These are phyloP conservation scores for Colletotrichum truncatum DNA, from an alignment of 2,329 filamentous ascomycete genomes.

Conservation along the genomic window DNA sequence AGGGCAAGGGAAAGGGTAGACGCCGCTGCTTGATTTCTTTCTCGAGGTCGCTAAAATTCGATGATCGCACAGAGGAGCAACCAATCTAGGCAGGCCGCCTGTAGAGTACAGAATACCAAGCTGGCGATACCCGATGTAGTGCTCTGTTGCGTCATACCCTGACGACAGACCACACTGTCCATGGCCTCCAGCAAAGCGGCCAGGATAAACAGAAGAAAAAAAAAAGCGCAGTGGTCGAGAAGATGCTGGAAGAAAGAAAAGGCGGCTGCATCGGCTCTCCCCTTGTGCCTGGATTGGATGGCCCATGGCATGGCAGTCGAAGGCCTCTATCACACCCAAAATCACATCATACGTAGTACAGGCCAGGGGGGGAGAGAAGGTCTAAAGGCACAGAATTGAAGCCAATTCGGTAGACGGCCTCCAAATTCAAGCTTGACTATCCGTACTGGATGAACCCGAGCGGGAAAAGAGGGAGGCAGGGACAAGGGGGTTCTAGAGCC, in stretches of 20 bases:
- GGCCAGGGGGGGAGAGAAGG: too few species aligned
- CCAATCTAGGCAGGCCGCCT: background rate
- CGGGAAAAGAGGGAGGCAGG: slow-evolving; percentile 20
- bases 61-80: background rate
- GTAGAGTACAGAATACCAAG: background rate
- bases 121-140: slow-evolving; percentile 27
- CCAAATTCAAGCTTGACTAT: background rate
- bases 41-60: background rate
- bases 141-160: slow-evolving; percentile 30
- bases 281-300: slow-evolving; percentile 20
- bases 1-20: background rate
- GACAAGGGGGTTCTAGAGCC: background rate
- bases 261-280: slow-evolving; percentile 19
- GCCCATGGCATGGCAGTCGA: slow-evolving; percentile 11
- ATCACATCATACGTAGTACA: slow-evolving; percentile 21
- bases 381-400: background rate
- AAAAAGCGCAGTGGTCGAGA: background rate
- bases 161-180: too few species aligned
- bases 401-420: background rate
- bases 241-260: background rate
- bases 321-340: background rate
- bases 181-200: background rate
- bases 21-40: background rate
- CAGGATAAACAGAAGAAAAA: background rate
- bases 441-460: background rate